Conservation (phyloP, 2,329 filamentous ascomycete genomes). For the Aulographum hederae region DNA sequence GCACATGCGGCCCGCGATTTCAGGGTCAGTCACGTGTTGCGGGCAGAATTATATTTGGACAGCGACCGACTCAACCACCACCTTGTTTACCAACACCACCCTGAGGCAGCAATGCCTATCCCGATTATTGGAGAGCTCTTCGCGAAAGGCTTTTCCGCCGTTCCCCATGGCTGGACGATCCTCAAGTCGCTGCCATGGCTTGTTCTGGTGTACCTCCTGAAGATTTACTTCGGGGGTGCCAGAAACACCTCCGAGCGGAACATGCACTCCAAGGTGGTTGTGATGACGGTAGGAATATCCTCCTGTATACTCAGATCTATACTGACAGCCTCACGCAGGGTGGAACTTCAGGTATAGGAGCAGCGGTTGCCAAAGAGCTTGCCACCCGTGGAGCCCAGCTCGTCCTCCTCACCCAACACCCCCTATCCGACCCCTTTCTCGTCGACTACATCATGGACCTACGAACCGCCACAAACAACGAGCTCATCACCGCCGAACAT, state of each 20-base stretch:
- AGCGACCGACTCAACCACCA: too few relatives aligned
- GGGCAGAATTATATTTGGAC: too few relatives aligned
- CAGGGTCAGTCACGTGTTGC: too few relatives aligned
- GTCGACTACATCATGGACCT: conserved; percentile 86
- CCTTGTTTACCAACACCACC: too few relatives aligned
- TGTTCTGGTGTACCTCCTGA: conserved; percentile 37
- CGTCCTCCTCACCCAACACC: conserved; percentile 69
- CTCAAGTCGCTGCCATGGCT: conserved; percentile 35
- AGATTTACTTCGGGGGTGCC: conserved; percentile 62
- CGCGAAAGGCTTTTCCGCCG: conserved; percentile 32
- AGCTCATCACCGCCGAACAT: conserved; percentile 87
- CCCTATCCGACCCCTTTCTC: conserved; percentile 70
- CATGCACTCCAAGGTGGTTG: conserved; percentile 85
- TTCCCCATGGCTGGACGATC: conserved; percentile 34
- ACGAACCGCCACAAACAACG: conserved; percentile 56
- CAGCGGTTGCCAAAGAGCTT: conserved; percentile 53
- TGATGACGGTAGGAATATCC: conserved; percentile 61
- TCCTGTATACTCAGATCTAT: neutral
- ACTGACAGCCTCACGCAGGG: neutral
- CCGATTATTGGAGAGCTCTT: conserved; percentile 36
- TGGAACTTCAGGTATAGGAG: conserved; percentile 84
- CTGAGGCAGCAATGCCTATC: too few relatives aligned
- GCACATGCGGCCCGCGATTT: too few relatives aligned
- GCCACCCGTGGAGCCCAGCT: conserved; percentile 76
- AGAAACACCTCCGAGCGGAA: conserved; percentile 57